Base-by-base conservation (phyloP, 257 asterid genomes). In the Sherardia arvensis region DNA sequence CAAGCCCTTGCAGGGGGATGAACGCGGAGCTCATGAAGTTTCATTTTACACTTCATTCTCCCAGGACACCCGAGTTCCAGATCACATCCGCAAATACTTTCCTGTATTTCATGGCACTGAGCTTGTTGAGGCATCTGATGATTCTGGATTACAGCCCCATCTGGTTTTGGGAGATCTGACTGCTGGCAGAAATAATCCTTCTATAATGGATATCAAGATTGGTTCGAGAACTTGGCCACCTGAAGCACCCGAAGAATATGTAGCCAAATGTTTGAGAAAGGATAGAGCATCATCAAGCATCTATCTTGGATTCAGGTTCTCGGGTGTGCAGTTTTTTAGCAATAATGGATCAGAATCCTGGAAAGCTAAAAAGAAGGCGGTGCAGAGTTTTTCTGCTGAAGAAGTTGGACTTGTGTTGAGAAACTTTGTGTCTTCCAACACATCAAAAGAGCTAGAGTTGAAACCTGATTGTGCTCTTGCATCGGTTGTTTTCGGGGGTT, bases 171-270 rank as follows among this genome's bases (percentile, higher is more conserved):
- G 81, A 68, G 95, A 93, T 71, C 77, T 87, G 17, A 83, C 82
- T 25, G 48, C 53, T 5, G 76, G 70, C 60, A 78, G 77, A 23
- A 59, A 28, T 8, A 78, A 80, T 63, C 96, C 99, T 18, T 90
- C 99, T 0, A 80, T 93, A 34, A 73, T 93, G 83, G 99, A 93
- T 72, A 66, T 93, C 55, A 93, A 93, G 73, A 87, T 93, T 1
- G 97, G 99, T 38, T 77, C 96, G 18, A 84, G 96, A 71, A 93
- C 97, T 12, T 93, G 97, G 96, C 70, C 84, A 4, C 85, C 94
- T 2, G 78, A 87, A 72, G 76, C 85, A 48, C 64, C 90, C 0
- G 91, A 81, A 75, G 85, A 74, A 21, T 87, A 90, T 67, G 51
- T 87, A 56, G 65, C 68, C 0, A 93, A 85, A 69, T 87, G 96